These are phyloP conservation scores for Agaricales sp. DNA, from an alignment of 1,284 basidiomycete species.

Conservation along the genomic window DNA sequence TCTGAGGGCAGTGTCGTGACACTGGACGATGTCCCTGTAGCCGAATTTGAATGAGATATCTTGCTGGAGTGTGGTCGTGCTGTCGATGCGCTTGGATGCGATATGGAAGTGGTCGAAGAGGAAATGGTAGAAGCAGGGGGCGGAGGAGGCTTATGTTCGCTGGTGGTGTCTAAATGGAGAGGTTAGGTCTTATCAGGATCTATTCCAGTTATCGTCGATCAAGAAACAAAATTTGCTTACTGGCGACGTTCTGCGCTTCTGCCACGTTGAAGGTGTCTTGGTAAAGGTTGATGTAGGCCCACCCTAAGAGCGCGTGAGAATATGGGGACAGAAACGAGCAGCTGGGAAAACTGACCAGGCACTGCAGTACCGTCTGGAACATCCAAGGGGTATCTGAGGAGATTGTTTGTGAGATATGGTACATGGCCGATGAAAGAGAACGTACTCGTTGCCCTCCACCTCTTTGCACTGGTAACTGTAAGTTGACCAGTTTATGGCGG, in stretches of 20 bases:
- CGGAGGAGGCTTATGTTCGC: not conserved
- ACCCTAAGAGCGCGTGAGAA: not conserved
- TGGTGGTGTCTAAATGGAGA: not conserved
- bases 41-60: not conserved
- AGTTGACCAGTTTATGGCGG: not conserved
- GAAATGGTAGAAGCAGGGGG: not conserved
- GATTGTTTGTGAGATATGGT: not conserved
- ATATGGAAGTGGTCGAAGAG: not conserved
- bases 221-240: no score
- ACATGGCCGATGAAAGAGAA: not conserved
- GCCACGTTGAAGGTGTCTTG: constrained; percentile 1
- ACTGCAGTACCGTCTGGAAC: not conserved
- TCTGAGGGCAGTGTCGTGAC: not conserved
- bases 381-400: not conserved
- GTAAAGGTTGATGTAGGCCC: not conserved
- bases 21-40: not conserved
- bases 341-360: not conserved
- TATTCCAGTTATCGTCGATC: no score
- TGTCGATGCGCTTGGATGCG: not conserved
- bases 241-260: not conserved
- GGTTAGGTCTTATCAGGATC: not conserved
- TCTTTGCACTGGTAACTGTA: not conserved
- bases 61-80: not conserved
- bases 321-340: not conserved
- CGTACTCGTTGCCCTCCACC: not conserved